Conservation (phyloP, 345 rosid genomes). For the Eucalyptus viminalis region DNA sequence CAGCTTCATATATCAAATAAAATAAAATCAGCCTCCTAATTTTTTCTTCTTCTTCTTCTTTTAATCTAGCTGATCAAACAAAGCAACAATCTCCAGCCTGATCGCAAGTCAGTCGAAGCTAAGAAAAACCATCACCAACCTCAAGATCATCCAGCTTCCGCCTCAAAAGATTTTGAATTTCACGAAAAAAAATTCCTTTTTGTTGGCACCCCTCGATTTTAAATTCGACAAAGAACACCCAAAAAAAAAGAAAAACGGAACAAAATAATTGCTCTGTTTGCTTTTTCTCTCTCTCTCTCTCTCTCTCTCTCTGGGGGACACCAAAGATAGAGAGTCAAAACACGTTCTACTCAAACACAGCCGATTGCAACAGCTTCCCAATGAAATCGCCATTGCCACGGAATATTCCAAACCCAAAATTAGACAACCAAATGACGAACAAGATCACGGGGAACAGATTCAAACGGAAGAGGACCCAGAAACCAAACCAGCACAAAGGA, state of each 20-base stretch:
- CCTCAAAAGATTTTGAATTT: not conserved
- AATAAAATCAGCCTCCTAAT: not conserved
- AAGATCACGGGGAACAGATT: not conserved
- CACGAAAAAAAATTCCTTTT: not conserved
- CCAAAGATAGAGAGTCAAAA: not conserved
- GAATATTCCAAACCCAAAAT: not conserved
- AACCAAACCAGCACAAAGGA: not conserved
- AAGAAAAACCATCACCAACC: not conserved
- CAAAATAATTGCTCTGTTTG: not conserved
- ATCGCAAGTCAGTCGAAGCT: not conserved
- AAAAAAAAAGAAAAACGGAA: not conserved
- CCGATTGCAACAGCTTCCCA: not conserved
- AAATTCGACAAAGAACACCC: not conserved
- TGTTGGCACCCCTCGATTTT: not conserved
- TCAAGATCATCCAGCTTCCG: not conserved
- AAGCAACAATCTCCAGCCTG: not conserved
- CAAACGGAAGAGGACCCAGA: not conserved
- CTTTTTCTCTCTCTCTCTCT: not conserved
- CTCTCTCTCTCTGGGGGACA: not conserved
- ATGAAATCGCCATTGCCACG: not conserved
- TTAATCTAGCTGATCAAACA: not conserved
- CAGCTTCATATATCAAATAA: not conserved
- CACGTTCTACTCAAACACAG: not conserved
- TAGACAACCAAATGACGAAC: not conserved
- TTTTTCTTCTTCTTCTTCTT: not conserved